Base-by-base conservation (phyloP, 1,284 basidiomycete genomes). In the Sporisorium graminicola region DNA sequence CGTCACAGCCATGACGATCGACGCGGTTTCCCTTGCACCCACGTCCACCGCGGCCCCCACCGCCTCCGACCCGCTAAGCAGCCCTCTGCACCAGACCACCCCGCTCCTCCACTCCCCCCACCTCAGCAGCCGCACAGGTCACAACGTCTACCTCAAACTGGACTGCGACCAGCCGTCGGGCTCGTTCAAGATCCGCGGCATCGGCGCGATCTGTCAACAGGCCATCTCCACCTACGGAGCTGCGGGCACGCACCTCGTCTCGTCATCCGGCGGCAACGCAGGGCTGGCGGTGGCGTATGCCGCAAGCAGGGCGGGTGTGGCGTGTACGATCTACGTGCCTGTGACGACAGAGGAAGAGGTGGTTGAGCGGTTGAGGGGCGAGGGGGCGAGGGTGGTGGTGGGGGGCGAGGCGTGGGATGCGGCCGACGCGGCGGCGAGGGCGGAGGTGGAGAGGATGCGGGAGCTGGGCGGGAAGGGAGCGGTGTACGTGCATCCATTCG, bases 241-340 rank as follows among this genome's bases (percentile, higher is more conserved):
- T 0, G 13, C 5, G n/a, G 22, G 43, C n/a, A 66, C 69, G 24
- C 79, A 83, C 42, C 62, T 86, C 18, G 58, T 86, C 5, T 78
- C 74, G 27, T 82, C 80, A 2, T 78, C 74, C 4, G 83, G 83
- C n/a, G 85, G 85, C 2, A 86, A 86, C 66, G 85, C 85, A 18
- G 85, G 84, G 10, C 56, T 85, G 10, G 82, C 83, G 1, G 81
- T 77, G 5, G 78, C 82, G 0, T 70, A 79, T 37, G 79, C 81
- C 13, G 80, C 82, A 1, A 61, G 63, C 24, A 44, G 65, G 10
- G 64, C 82, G 2, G 76, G 76, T 18, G 62, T 80, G 27, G 67
- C 52, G 10, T 80, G 80, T 57, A 83, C 79, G n/a, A 76, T 85
- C 40, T 82, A 79, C 50, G 79, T 82, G 0, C 85, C 85, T 0